A percentile compares a stretch with the other conserved stretches of the same genome.
These are phyloP conservation scores for Aspergillus cavernicola DNA, from an alignment of 495 filamentous ascomycete genomes.

Conservation along the genomic window DNA sequence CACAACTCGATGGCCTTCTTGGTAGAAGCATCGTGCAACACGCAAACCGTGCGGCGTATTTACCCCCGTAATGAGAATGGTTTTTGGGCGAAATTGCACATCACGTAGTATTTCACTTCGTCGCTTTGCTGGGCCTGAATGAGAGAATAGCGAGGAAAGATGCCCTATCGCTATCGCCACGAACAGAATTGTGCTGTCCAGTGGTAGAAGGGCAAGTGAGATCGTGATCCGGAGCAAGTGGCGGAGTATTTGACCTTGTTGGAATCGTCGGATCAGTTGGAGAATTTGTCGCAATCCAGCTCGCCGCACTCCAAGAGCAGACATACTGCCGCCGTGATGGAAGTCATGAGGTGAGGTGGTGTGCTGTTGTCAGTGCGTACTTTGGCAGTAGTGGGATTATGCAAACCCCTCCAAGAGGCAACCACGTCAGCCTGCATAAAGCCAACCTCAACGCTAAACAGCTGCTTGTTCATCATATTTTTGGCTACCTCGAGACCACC, in stretches of 20 bases:
- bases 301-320: constrained; percentile 16
- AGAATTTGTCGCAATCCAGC: constrained; percentile 3
- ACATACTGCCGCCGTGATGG: constrained; percentile 10
- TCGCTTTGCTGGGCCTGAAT: constrained; percentile 7
- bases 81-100: constrained; percentile 50
- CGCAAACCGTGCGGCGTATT: constrained; percentile 63
- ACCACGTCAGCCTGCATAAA: constrained; percentile 1
- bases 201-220: constrained; percentile 49
- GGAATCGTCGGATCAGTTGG: background rate
- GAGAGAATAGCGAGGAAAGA: constrained; percentile 17
- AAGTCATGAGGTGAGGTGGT: background rate
- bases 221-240: constrained; percentile 30
- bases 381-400: background rate
- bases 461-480: too few relatives aligned
- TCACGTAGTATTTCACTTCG: constrained; percentile 30
- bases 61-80: constrained; percentile 69
- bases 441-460: background rate
- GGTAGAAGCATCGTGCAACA: constrained; percentile 63
- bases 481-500: too few relatives aligned
- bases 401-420: background rate
- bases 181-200: constrained; percentile 49
- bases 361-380: background rate
- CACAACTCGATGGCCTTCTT: constrained; percentile 65
- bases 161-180: constrained; percentile 28
- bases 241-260: constrained; percentile 18